These are phyloP conservation scores for Sodiomyces alkalinus DNA, from an alignment of 2,329 filamentous ascomycete genomes.

Conservation along the genomic window DNA sequence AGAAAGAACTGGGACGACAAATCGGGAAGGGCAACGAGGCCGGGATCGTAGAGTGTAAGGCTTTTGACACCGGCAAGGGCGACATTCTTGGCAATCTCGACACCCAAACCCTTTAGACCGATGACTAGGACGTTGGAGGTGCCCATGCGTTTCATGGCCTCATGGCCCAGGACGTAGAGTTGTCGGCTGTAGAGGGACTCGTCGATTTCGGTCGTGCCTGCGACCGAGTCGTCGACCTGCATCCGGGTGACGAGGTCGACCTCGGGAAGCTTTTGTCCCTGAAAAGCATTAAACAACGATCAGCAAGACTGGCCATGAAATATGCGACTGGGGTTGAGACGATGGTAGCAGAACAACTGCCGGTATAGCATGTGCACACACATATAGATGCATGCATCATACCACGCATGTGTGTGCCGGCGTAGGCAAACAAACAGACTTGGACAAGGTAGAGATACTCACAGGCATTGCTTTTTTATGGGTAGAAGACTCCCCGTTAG, in stretches of 20 bases:
- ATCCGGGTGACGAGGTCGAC: slow-evolving; percentile 49
- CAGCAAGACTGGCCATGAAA: no score
- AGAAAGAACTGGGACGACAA: slow-evolving; percentile 98
- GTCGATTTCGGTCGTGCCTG: slow-evolving; percentile 46
- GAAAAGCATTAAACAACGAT: slow-evolving; percentile 5
- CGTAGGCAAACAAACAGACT: no score
- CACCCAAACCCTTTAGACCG: slow-evolving; percentile 84
- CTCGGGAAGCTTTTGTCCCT: slow-evolving; percentile 40
- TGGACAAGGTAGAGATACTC: slow-evolving; percentile 16
- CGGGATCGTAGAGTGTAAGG: slow-evolving; percentile 81
- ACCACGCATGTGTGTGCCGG: no score
- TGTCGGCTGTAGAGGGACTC: slow-evolving; percentile 61
- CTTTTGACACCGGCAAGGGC: slow-evolving; percentile 97
- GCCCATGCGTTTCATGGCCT: slow-evolving; percentile 98
- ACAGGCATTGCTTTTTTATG: slow-evolving; percentile 48
- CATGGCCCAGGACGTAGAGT: slow-evolving; percentile 55
- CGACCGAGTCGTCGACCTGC: slow-evolving; percentile 47
- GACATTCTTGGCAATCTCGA: slow-evolving; percentile 98
- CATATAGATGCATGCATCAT: no score
- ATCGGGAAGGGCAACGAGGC: slow-evolving; percentile 69
- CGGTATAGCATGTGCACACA: not conserved
- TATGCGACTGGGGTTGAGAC: no score
- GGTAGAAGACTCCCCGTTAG: slow-evolving; percentile 41
- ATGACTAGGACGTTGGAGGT: slow-evolving; percentile 88
- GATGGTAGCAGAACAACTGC: no score